Base-by-base conservation (phyloP, 495 filamentous ascomycete species). In the Trichoderma virens region DNA sequence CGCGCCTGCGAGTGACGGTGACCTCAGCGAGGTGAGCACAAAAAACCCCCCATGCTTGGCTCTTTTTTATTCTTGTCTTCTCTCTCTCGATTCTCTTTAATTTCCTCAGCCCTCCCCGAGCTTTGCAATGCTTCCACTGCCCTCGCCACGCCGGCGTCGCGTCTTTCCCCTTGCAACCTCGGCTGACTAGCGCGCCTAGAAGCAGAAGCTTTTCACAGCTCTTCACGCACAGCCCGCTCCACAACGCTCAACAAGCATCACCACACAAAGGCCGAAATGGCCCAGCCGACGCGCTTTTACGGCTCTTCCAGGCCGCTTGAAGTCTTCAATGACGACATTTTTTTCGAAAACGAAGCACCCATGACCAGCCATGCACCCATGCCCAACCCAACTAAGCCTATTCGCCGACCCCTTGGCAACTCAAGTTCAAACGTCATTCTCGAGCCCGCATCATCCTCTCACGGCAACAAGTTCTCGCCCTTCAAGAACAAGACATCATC, bases 311-410 rank as follows among this genome's bases (percentile, higher is more conserved):
- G 83, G 69, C 77, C 82, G 67, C 75, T 88, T 68, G 82, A 88
- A 64, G 85, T 87, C 71, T 89, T 82, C 73, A 78, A 86, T 67
- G 88, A 89, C 71, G 76, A 83, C 61, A n/a, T 27, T 11, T 76
- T 79, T 69, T 78, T 78, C 65, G 78, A 78, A 65, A 78, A 82
- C 60, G 67, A 70, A 66, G 62, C 73, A 11, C 70, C 73, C 14
- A 75, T 78, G 62, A 77, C 79, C 60, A 82, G 78, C 66, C 75
- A 80, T 70, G 79, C 80, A 67, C 80, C 83, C 68, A 79, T 82
- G 75, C 79, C 79, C 51, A 75, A 81, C 47, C 74, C 76, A 61
- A 75, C 75, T 60, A 77, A 74, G 70, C 73, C 71, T 6, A 74
- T 71, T 66, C 75, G 78, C 65, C 80, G 72, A 60, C 74, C 74